Base-by-base conservation (phyloP, 1,284 basidiomycete species). In the Cryptococcus depauperatus region DNA sequence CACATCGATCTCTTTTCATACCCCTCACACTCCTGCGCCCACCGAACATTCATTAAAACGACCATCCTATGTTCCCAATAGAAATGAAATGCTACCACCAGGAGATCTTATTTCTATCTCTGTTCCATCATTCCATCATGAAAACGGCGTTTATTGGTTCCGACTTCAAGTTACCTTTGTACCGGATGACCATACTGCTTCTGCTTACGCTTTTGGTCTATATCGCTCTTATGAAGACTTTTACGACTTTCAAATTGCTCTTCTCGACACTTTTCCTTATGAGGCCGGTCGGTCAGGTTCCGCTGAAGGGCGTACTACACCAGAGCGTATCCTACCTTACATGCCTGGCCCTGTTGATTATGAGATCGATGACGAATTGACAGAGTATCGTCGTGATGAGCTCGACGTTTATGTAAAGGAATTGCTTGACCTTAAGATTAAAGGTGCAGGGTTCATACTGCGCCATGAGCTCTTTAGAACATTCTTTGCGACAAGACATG, bases 151-250 rank as follows among this genome's bases (percentile, higher is more conserved):
- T 60, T 97, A 91, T 70, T 97, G 93, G 91, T 98, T 97, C 79
- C 82, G 91, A 30, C 79, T 97, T 41, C 82, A 93, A 62, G 91
- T 86, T 37, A 73, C 83, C 37, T 97, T 84, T 70, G 83, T 90
- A 52, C 87, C 89, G 0, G 87, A 85, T 58, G 77, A 78, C 48
- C 71, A 75, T 5, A 65, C 77, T 3, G 59, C 83, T 34, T 77
- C 77, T 4, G 81, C 85, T 11, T 84, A 82, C 60, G 82, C 87
- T 23, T 80, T 98, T 43, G 83, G 92, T 54, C 77, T 98, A 33
- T 97, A 95, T 72, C 81, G 95, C 41, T 81, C 89, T 14, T 99
- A 99, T 74, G 87, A 95, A 62, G 92, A 99, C 69, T 99, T 99
- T 70, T 95, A 93, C 74, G 89, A 93, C 60, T 97, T 97, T 69